Base-by-base conservation (phyloP, 116 monocot species). In the Trichopus zeylanicus region DNA sequence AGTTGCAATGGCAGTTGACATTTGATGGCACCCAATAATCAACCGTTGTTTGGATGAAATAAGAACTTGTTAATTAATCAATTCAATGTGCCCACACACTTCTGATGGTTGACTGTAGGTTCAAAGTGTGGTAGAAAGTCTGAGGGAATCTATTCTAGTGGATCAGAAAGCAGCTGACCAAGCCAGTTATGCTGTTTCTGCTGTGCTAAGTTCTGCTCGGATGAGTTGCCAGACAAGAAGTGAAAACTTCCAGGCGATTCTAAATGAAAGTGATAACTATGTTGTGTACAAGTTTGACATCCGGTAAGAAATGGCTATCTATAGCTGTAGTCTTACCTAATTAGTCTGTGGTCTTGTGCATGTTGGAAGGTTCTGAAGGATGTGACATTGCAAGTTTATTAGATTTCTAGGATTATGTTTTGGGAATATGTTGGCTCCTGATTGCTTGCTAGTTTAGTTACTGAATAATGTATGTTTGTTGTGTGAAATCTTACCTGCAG, bases 271-370 rank as follows among this genome's bases (percentile, higher is more conserved):
- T 56, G 60, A 61, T 26, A 68, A 63, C 23, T 95, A 83, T 70
- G 83, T 65, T 65, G 67, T 76, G 48, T 86, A 84, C 35, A 95
- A 81, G 63, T 95, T 95, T 60, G 49, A 76, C 55, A 72, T 84
- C 56, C 75, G 81, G 95, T 95, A 65, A 77, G 47, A 24, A 24
- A 28, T n/a, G 23, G 1, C 22, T 37, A 4, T 39, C 31, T 47
- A n/a, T n/a, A n/a, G n/a, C n/a, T n/a, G n/a, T n/a, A n/a, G n/a
- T n/a, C n/a, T n/a, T n/a, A n/a, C n/a, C n/a, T n/a, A n/a, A n/a
- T n/a, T n/a, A n/a, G n/a, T n/a, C n/a, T n/a, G n/a, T n/a, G n/a
- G n/a, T n/a, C n/a, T n/a, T n/a, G n/a, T n/a, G n/a, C n/a, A n/a
- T n/a, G n/a, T n/a, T n/a, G n/a, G n/a, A n/a, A n/a, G n/a, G n/a